These are phyloP conservation scores for Cordyceps tenuipes DNA, from an alignment of 2,329 filamentous ascomycete species.

Conservation along the genomic window DNA sequence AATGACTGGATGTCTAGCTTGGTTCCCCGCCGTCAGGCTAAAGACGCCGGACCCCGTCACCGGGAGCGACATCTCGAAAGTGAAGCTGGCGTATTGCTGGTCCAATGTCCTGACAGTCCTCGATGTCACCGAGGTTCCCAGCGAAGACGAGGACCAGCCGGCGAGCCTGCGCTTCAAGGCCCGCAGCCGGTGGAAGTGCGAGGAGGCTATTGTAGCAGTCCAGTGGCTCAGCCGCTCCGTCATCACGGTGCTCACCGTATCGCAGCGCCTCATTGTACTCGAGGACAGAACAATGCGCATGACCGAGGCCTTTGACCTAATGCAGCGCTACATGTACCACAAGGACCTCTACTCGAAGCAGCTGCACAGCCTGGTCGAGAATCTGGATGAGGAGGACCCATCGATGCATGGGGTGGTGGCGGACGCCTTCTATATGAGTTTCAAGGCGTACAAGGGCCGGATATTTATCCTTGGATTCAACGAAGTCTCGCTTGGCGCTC, in stretches of 20 bases:
- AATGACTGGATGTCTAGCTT: constrained; percentile 88
- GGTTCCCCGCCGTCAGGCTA: constrained; percentile 93
- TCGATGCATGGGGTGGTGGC: constrained; percentile 94
- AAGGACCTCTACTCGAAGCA: constrained; percentile 84
- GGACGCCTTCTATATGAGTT: constrained; percentile 97
- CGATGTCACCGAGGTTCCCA: constrained; percentile 68
- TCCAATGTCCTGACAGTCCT: constrained; percentile 93
- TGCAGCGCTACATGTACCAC: constrained; percentile 89
- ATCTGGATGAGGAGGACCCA: constrained; percentile 75
- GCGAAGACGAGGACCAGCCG: constrained; percentile 66
- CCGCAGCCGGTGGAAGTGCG: constrained; percentile 82
- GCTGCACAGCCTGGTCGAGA: constrained; percentile 75
- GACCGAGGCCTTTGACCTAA: constrained; percentile 88
- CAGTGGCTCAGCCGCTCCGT: constrained; percentile 97
- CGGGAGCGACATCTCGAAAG: constrained; percentile 63
- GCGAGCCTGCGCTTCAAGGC: constrained; percentile 71
- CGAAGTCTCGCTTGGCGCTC: constrained; percentile 78
- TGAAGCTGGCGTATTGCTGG: constrained; percentile 96
- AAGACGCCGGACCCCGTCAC: constrained; percentile 64
- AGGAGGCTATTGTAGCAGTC: constrained; percentile 91
- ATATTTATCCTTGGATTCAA: constrained; percentile 91
- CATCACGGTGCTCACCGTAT: constrained; percentile 83
- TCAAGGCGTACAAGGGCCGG: constrained; percentile 88
- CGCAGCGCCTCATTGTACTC: constrained; percentile 83
- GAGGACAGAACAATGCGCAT: constrained; percentile 85